Evolutionary conservation across 1,139 yeast genomes (phyloP), one percentile per base, ranked within the genome.

Genomic region (Pichia norvegensis): DNA sequence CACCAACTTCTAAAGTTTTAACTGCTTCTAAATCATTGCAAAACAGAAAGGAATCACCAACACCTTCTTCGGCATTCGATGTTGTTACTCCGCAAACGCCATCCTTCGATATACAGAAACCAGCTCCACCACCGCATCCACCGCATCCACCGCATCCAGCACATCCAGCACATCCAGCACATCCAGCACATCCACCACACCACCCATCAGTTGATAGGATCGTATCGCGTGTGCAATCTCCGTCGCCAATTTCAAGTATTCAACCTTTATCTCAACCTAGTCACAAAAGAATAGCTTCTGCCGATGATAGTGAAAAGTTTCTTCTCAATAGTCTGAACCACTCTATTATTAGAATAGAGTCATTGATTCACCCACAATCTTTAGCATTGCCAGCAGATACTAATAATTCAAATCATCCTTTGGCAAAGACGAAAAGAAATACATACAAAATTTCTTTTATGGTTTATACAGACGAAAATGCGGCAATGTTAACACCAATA

Each of bases 241-340:
- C 46, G 4, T n/a, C 40, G 6, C 20, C 43, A 8, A n/a, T 39
- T 5, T 25, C 38, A 10, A 14, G 35, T 16, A 50, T 47, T 21
- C 45, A 44, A 36, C 52, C 50, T 7, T 20, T 35, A 14, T 35
- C 37, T 19, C 37, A 35, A 35, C 37, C 37, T 17, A 19, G 13
- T 22, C 42, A 42, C 33, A 42, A 42, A 37, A 19, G 40, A 3
- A 14, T 33, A n/a, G 33, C 27, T 10, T 41, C 44, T 9, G 36
- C 17, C 7, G 46, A 46, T 38, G 49, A 48, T 38, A 41, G 46
- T 46, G 49, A 48, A 27, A 62, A 61, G 35, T 61, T 59, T 43
- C 41, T 60, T 23, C 47, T 94, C 2, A 77, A 73, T 25, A 86
- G 81, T 29, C 69, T 86, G 44, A 73, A 75, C 29, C 79, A 86